Evolutionary conservation across 2,329 filamentous ascomycete genomes (phyloP), one percentile per base, ranked within the genome.

Genomic region (Xylaria sp.): DNA sequence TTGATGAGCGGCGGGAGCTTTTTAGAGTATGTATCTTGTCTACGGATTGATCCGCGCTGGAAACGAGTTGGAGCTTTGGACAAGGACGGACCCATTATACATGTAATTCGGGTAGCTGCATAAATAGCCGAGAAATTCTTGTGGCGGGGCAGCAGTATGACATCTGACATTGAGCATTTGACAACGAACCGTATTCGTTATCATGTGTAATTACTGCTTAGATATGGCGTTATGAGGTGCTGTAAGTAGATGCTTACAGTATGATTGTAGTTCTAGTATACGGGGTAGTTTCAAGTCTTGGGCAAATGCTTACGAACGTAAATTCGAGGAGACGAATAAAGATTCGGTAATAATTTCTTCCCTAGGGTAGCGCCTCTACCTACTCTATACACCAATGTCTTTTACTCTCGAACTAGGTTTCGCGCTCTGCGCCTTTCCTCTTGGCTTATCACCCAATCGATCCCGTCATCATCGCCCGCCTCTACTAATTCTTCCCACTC

Each of bases 401-500:
- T 72, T 72, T 67, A 76, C 46, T 71, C 69, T 48, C 72, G 75
- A 20, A 91, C 84, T 78, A 92, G 87, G 6, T 83, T 87, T 74
- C 91, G 85, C 4, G 89, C 89, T 72, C 88, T 85, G 59, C 82
- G 82, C 73, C 90, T 85, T 78, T 93, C 91, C 66, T 91, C 90
- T 26, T 80, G 81, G 73, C 83, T 86, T 64, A 91, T 73, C 40
- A 86, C 84, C 89, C 89, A 90, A 57, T 83, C 84, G 72, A 92
- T 85, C 36, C 86, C 88, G 33, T 85, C 87, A 40, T 87, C 85
- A 51, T 81, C 83, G 40, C 83, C 77, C 46, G 84, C 78, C 2
- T 74, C 75, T n/a, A 61, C 71, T 17, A 91, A 79, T 74, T 92
- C 91, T 42, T 92, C 90, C 89, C 92, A 93, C 77, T 94, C 92